phyloP scores from a whole-genome alignment of 129 eudicot genomes.

The Helianthus annuus region HanXRQr2.0-SUNRISE NC_035445.2:90916461-90916960 shows the following conservation, averaged over 20 bases:
- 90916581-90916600: conserved; percentile 16
- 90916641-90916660: not conserved
- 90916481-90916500: not conserved
- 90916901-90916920: too few species aligned
- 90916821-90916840: too few species aligned
- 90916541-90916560: conserved; percentile 25
- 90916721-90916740: too few species aligned
- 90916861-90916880: too few species aligned
- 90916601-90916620: conserved; percentile 30
- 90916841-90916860: too few species aligned
- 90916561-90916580: conserved; percentile 29
- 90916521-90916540: conserved; percentile 35
- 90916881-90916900: too few species aligned
- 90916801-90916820: too few species aligned
- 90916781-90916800: too few species aligned
- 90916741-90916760: too few species aligned
- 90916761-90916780: too few species aligned
- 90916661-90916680: not conserved
- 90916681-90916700: not conserved
- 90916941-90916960: too few species aligned
- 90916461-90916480: not conserved
- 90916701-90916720: not conserved
- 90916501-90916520: conserved; percentile 29
- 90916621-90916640: conserved; percentile 27
- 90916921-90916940: too few species aligned